Evolutionary conservation across 768 basidiomycete genomes (phyloP).

Genomic region (Leccinum disarticulatum): DNA sequence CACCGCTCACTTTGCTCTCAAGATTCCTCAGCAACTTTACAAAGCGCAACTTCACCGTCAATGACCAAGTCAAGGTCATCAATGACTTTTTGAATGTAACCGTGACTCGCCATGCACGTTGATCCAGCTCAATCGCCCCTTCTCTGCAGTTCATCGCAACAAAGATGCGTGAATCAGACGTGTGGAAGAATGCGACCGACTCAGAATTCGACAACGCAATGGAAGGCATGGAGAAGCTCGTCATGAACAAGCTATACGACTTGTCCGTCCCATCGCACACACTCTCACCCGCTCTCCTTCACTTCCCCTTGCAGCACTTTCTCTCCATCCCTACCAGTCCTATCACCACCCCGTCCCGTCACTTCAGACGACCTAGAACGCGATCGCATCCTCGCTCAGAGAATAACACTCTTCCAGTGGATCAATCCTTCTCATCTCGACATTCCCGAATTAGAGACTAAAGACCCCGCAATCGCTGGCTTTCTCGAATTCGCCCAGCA

Average conservation of each 20-base stretch:
- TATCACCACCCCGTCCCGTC: conserved; percentile 68
- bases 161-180: conserved; percentile 82
- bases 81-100: conserved; percentile 85
- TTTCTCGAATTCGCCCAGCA: conserved; percentile 89
- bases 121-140: conserved; percentile 14
- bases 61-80: conserved; percentile 93
- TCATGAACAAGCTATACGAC: conserved; percentile 97
- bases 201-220: conserved; percentile 93
- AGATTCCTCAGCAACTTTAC: conserved; percentile 94
- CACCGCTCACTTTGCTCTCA: neutral
- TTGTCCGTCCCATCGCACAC: conserved; percentile 59
- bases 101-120: neutral
- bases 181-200: conserved; percentile 78
- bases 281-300: neutral
- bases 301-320: conserved; percentile 65
- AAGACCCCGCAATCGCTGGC: conserved; percentile 49
- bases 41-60: conserved; percentile 87
- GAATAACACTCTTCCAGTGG: conserved; percentile 92
- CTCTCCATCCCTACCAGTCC: conserved; percentile 75
- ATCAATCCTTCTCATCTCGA: conserved; percentile 87
- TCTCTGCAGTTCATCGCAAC: conserved; percentile 75
- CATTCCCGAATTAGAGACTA: conserved; percentile 73
- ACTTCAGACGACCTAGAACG: conserved; percentile 96
- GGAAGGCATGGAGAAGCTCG: conserved; percentile 99
- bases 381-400: conserved; percentile 85